A percentile compares a stretch with the other conserved stretches of the same genome.
phyloP scores from a whole-genome alignment of 805 yeast genomes.

The Ogataea philodendri region DNA sequence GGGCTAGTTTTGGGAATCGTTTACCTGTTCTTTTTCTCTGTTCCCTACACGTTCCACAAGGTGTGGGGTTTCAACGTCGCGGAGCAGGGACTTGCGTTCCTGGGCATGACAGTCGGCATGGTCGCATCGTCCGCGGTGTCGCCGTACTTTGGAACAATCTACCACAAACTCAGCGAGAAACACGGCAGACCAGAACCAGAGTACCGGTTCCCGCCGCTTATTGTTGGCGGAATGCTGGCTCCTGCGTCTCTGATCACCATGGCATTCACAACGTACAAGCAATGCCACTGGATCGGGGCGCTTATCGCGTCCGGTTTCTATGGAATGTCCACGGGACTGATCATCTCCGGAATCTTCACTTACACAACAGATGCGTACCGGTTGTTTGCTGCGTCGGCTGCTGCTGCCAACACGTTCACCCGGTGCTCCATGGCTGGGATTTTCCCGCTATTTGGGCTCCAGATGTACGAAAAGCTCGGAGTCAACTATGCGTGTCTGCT shows the following conservation, averaged over 20 bases:
- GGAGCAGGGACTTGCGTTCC: constrained; percentile 61
- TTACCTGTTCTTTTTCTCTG: constrained; percentile 64
- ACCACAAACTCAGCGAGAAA: constrained; percentile 31
- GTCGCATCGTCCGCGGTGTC: constrained; percentile 41
- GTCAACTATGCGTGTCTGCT: constrained; percentile 58
- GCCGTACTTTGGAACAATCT: constrained; percentile 35
- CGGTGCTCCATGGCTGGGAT: constrained; percentile 55
- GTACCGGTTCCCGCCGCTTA: constrained; percentile 56
- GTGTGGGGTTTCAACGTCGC: constrained; percentile 52
- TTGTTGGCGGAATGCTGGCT: constrained; percentile 50
- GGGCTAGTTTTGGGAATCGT: constrained; percentile 58
- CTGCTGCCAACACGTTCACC: constrained; percentile 51
- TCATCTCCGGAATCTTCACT: constrained; percentile 40
- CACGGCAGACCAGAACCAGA: constrained; percentile 53
- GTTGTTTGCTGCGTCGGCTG: constrained; percentile 49
- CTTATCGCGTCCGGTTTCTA: constrained; percentile 41
- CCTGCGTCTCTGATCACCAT: constrained; percentile 56
- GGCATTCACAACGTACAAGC: constrained; percentile 55
- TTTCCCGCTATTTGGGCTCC: constrained; percentile 56
- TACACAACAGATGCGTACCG: constrained; percentile 45
- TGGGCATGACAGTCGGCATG: constrained; percentile 56
- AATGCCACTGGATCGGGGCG: constrained; percentile 55
- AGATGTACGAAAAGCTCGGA: constrained; percentile 54
- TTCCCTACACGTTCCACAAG: constrained; percentile 56
- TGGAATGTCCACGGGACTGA: constrained; percentile 44